Evolutionary conservation across 257 asterid genomes (phyloP).

Genomic region (Forsythia viridissima): DNA sequence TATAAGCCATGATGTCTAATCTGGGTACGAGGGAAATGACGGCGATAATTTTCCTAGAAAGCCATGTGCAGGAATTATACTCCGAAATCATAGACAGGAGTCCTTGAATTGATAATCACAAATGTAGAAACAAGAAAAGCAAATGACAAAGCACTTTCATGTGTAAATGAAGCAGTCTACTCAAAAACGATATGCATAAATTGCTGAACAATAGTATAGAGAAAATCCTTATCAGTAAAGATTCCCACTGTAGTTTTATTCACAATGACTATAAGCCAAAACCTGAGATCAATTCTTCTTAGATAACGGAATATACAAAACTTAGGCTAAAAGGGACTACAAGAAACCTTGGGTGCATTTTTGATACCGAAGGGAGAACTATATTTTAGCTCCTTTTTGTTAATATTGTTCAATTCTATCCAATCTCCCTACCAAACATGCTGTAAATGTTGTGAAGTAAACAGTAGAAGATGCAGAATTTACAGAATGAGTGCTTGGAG

Average conservation of each 20-base stretch:
- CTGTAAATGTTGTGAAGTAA: neutral
- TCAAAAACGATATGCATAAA: conserved; percentile 40
- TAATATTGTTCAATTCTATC: too few relatives aligned
- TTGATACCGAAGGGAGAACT: too few relatives aligned
- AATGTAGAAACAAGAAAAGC: conserved; percentile 12
- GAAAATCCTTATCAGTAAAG: conserved; percentile 27
- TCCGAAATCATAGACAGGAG: conserved; percentile 2
- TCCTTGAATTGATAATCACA: neutral
- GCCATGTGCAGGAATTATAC: conserved; percentile 34
- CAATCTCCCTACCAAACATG: too few relatives aligned
- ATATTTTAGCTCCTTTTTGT: too few relatives aligned
- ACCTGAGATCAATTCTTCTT: conserved; percentile 42
- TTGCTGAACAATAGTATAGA: conserved; percentile 23
- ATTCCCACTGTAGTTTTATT: conserved; percentile 35
- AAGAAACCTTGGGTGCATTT: conserved; percentile 33
- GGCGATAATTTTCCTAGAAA: neutral
- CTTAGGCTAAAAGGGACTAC: conserved; percentile 29
- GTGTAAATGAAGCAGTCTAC: conserved; percentile 5
- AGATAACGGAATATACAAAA: conserved; percentile 48
- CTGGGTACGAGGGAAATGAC: neutral
- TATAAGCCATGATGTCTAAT: conserved; percentile 18
- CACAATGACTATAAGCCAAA: conserved; percentile 43
- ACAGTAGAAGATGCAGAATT: conserved; percentile 47
- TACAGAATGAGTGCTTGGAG: conserved; percentile 49
- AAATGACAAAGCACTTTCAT: neutral